Base-by-base conservation (phyloP, 805 yeast genomes). In the Wickerhamiella hasegawae region DNA sequence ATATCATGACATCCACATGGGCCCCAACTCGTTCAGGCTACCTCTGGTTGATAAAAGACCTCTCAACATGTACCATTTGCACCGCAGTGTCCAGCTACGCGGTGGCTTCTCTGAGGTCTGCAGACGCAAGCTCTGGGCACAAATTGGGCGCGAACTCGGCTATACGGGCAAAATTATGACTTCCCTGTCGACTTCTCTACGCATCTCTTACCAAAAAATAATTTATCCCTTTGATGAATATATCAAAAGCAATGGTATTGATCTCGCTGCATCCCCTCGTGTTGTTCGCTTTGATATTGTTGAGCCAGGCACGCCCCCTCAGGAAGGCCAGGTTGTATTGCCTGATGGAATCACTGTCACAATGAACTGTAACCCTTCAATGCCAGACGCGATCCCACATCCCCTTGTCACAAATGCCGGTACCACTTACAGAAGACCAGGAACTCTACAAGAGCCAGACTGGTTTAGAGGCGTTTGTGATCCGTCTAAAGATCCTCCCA, bases 121-220 rank as follows among this genome's bases (percentile, higher is more conserved):
- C 31, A 54, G 65, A 37, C 67, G 66, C 37, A 77, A 78, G 47
- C 60, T 71, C 31, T 82, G 94, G 94, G 83, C 83, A 1, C 83
- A 78, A 48, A 68, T 82, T 8, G 87, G 87, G 11, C 62, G 84
- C 36, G 93, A 80, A 45, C 57, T 82, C 33, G 92, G 93, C 0
- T 78, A 74, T 50, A 66, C 71, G 22, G 83, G 82, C 2, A 67
- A 72, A 44, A 72, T 74, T 34, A 73, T 76, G 69, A 73, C 80
- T 22, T 74, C 83, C 10, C 53, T 78, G 31, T 73, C 82, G 11
- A 68, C 83, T 12, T 68, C 83, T 1, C 57, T 79, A 40, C 71
- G 76, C 47, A 54, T 70, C 1, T 69, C 78, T 1, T 76, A 75
- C 46, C 62, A 25, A 11, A 22, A 27, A 25, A 15, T 24, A 9